Evolutionary conservation across 768 basidiomycete species (phyloP), one percentile per base, ranked within the genome.

Genomic region (Tremella fuciformis): DNA sequence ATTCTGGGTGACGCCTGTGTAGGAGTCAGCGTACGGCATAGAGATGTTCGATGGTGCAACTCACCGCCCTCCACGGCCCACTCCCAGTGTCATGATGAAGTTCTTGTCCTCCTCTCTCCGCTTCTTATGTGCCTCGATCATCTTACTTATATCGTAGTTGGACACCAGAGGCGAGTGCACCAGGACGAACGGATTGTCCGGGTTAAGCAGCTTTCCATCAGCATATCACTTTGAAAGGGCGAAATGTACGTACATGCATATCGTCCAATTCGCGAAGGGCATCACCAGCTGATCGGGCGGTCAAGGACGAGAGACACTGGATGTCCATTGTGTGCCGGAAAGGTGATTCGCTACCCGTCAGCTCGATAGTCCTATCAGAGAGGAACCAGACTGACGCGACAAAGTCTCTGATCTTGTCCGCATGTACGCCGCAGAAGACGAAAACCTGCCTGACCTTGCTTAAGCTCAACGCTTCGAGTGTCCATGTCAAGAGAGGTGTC

Each of bases 381-480:
- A 46, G 24, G 19, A 34, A 13, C n/a, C 40, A 18, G 56, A 78
- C 85, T 73, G 66, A 94, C 94, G 82, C 84, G 70, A 97, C 89
- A 57, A 86, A 89, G 13, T 83, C 81, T 74, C 90, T 88, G 68
- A 97, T 86, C 67, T 87, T 86, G 51, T 88, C 86, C 8, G 90
- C 84, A 76, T 94, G 89, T 50, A 91, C 93, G 59, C 89, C 84
- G 75, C 92, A 93, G 67, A 98, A 85, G 47, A 99, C 88, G 75
- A 96, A 94, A 58, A 96, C 88, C 78, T 97, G 90, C 74, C 93
- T 89, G 37, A 99, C 91, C 54, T 91, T 91, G 34, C 91, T 90
- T n/a, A 96, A 81, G 25, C 90, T 86, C 37, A 99, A 83, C 74
- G 88, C 88, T 74, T 99, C 96, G 60, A 98, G 86, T 2, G 96